Conservation (phyloP, 225 moss, liverwort and hornwort genomes). For the Pleurozium schreberi region DNA sequence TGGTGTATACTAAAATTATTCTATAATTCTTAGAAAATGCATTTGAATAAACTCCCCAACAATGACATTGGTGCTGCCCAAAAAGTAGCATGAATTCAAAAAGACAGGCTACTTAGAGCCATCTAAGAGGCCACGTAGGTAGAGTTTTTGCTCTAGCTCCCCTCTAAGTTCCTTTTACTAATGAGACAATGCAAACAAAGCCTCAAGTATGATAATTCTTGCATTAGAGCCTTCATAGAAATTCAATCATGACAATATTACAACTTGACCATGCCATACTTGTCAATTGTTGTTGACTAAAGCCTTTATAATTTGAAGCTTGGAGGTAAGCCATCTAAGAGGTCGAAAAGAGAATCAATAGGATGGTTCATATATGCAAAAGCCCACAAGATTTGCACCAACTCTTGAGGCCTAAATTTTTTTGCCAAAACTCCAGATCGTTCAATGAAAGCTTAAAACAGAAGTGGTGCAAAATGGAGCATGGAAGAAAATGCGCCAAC, state of each 20-base stretch:
- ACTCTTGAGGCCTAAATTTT: constrained; percentile 59
- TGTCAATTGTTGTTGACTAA: constrained; percentile 61
- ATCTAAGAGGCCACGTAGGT: constrained; percentile 16
- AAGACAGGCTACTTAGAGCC: not conserved
- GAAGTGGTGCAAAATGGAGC: constrained; percentile 46
- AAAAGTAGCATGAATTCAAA: not conserved
- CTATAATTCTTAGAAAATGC: not conserved
- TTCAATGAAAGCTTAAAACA: constrained; percentile 44
- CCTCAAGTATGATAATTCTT: not conserved
- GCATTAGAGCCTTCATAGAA: not conserved
- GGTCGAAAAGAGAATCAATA: constrained; percentile 38
- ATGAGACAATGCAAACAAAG: not conserved
- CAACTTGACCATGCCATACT: constrained; percentile 77
- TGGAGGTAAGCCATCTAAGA: constrained; percentile 43
- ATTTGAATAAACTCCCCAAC: not conserved
- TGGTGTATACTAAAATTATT: not conserved
- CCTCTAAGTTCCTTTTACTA: constrained; percentile 35
- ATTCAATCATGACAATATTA: not conserved
- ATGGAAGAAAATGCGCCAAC: constrained; percentile 81
- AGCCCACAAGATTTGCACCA: constrained; percentile 90
- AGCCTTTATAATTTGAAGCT: no score
- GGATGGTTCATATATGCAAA: constrained; percentile 66
- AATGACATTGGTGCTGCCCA: not conserved
- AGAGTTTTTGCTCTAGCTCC: constrained; percentile 29
- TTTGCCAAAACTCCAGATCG: constrained; percentile 26